These are phyloP conservation scores for Chlamydomonas asymmetrica DNA, from an alignment of 139 green algal species.

Conservation along the genomic window DNA sequence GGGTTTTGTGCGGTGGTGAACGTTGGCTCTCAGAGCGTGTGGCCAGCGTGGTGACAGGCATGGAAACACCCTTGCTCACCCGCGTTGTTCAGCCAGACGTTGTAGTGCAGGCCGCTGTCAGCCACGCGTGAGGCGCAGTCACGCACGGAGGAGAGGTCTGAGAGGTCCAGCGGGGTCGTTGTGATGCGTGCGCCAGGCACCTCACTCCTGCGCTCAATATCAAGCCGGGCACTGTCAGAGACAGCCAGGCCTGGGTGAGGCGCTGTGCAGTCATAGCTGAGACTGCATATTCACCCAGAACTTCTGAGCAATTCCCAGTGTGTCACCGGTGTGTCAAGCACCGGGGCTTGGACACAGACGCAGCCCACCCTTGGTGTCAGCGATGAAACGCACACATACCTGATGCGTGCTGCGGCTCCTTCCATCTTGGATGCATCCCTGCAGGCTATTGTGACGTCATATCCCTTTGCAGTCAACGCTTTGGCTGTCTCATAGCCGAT, in stretches of 20 bases:
- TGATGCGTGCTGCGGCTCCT: slow-evolving; percentile 45
- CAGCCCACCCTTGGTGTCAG: too few species aligned
- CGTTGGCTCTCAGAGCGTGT: neutral
- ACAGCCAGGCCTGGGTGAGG: too few species aligned
- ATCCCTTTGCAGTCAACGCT: slow-evolving; percentile 52
- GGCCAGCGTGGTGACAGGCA: neutral
- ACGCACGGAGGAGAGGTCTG: slow-evolving; percentile 56
- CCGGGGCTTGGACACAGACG: too few species aligned
- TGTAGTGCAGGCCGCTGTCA: slow-evolving; percentile 54
- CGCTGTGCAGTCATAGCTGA: too few species aligned
- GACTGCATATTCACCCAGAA: too few species aligned
- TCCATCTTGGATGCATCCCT: slow-evolving; percentile 53
- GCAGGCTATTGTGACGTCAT: slow-evolving; percentile 66
- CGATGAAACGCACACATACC: too few species aligned
- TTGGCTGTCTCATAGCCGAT: slow-evolving; percentile 80
- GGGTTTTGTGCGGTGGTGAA: too few species aligned
- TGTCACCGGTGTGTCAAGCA: too few species aligned
- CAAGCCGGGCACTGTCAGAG: too few species aligned
- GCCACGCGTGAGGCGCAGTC: slow-evolving; percentile 49
- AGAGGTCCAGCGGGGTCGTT: slow-evolving; percentile 60
- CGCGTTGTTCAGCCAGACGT: slow-evolving; percentile 85
- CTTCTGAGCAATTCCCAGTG: too few species aligned
- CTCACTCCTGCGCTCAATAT: slow-evolving; percentile 40
- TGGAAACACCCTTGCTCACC: slow-evolving; percentile 27
- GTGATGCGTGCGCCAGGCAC: slow-evolving; percentile 47